Conservation (phyloP, 768 basidiomycete species). For the Mycena albidolilacea region DNA sequence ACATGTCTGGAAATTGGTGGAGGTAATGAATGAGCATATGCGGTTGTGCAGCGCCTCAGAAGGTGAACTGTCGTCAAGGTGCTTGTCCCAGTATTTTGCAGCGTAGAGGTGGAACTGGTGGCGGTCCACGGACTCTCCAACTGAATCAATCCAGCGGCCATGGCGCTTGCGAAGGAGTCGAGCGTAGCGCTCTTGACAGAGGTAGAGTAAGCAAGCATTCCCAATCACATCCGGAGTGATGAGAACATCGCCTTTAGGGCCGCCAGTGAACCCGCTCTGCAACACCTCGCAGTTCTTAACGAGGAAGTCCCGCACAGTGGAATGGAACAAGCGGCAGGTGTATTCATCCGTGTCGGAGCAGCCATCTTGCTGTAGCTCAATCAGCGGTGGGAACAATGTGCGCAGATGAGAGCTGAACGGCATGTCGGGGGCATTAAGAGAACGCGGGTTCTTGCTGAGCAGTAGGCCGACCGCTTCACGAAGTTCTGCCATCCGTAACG, state of each 20-base stretch:
- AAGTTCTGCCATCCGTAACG: neutral
- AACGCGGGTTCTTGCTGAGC: neutral
- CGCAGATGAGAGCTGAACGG: neutral
- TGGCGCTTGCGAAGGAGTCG: neutral
- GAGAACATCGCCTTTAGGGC: neutral
- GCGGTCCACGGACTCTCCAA: neutral
- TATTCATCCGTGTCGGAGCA: neutral
- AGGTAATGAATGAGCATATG: neutral
- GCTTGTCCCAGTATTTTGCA: neutral
- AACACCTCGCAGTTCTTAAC: neutral
- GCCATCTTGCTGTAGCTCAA: neutral
- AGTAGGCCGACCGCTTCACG: neutral
- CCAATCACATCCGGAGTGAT: neutral
- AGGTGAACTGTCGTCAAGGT: neutral
- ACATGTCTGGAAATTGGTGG: neutral
- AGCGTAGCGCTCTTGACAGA: neutral
- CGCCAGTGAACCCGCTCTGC: neutral
- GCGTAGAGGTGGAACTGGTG: neutral
- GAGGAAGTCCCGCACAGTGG: neutral
- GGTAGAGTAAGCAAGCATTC: neutral
- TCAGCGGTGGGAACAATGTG: neutral
- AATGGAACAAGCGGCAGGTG: neutral
- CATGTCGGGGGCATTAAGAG: neutral
- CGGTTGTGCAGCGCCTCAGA: neutral
- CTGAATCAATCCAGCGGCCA: neutral